Evolutionary conservation across 352 stramenopile species (phyloP).

Genomic region (Globisporangium okanoganense): DNA sequence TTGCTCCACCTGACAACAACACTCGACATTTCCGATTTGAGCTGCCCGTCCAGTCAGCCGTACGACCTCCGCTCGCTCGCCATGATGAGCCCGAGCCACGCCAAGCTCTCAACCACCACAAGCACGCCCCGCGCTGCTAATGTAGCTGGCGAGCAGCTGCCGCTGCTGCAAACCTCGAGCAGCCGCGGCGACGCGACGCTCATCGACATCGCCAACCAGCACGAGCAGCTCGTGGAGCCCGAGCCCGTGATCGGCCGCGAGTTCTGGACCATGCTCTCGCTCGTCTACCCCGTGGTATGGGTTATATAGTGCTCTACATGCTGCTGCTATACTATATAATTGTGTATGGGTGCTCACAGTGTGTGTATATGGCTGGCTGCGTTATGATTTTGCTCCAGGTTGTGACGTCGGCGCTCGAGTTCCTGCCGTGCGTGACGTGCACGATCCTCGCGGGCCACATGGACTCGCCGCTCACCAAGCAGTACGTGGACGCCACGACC

Average conservation of each 20-base stretch:
- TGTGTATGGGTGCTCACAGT: neutral
- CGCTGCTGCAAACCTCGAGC: neutral
- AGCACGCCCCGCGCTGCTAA: neutral
- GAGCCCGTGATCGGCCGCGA: constrained; percentile 17
- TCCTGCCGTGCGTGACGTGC: constrained; percentile 44
- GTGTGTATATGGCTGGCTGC: constrained; percentile 4
- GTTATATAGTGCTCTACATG: neutral
- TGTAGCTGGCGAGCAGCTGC: neutral
- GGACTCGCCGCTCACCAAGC: constrained; percentile 43
- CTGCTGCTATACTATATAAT: neutral
- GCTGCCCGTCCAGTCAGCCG: too few relatives aligned
- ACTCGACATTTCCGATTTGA: neutral
- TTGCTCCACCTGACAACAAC: neutral
- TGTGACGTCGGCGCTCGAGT: constrained; percentile 45
- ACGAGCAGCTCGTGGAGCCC: constrained; percentile 22
- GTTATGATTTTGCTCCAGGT: neutral
- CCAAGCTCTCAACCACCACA: neutral
- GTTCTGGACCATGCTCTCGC: constrained; percentile 18
- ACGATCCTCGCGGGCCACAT: constrained; percentile 64
- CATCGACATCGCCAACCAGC: constrained; percentile 15
- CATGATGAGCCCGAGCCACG: neutral
- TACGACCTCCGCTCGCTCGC: neutral
- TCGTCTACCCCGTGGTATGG: constrained; percentile 26
- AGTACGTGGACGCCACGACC: constrained; percentile 52
- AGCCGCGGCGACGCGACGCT: constrained; percentile 8